Evolutionary conservation across 495 filamentous ascomycete species (phyloP).

Genomic region (Patellaria atrata): DNA sequence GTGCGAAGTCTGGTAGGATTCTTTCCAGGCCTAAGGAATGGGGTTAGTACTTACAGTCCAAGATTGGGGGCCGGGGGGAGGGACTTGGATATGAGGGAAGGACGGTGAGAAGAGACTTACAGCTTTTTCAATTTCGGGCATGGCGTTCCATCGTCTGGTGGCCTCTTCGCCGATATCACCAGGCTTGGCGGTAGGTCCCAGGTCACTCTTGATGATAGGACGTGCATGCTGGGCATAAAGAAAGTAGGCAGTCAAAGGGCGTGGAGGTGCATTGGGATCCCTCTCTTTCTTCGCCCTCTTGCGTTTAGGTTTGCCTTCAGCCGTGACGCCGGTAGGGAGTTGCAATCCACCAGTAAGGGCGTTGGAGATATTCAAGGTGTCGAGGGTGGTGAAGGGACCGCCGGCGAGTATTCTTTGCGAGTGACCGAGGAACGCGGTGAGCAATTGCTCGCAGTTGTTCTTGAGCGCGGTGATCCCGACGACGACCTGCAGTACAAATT

Average conservation of each 20-base stretch:
- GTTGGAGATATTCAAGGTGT: slow-evolving; percentile 35
- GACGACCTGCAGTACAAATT: slow-evolving; percentile 1
- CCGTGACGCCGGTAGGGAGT: slow-evolving; percentile 25
- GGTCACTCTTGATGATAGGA: slow-evolving; percentile 55
- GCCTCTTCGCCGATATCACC: slow-evolving; percentile 73
- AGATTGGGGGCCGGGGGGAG: neutral
- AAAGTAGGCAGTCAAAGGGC: slow-evolving; percentile 87
- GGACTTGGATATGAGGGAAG: slow-evolving; percentile 5
- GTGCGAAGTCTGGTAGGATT: slow-evolving; percentile 13
- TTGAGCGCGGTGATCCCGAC: slow-evolving; percentile 30
- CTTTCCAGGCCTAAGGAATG: slow-evolving; percentile 9
- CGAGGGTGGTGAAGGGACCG: slow-evolving; percentile 27
- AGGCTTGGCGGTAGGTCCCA: slow-evolving; percentile 54
- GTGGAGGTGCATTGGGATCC: slow-evolving; percentile 91
- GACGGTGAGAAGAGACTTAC: slow-evolving; percentile 32
- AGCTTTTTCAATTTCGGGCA: slow-evolving; percentile 58
- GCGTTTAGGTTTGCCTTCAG: slow-evolving; percentile 24
- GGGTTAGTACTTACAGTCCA: neutral
- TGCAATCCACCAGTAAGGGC: slow-evolving; percentile 22
- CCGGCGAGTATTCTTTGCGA: slow-evolving; percentile 1
- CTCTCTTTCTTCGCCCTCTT: slow-evolving; percentile 57
- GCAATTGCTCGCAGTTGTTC: too few relatives aligned
- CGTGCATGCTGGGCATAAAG: slow-evolving; percentile 80
- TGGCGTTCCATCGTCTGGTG: slow-evolving; percentile 63
- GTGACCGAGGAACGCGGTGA: neutral